A percentile compares a stretch with the other conserved stretches of the same genome.
These are phyloP conservation scores for Saccharomycopsis selenospora DNA, from an alignment of 805 yeast genomes.

Conservation along the genomic window DNA sequence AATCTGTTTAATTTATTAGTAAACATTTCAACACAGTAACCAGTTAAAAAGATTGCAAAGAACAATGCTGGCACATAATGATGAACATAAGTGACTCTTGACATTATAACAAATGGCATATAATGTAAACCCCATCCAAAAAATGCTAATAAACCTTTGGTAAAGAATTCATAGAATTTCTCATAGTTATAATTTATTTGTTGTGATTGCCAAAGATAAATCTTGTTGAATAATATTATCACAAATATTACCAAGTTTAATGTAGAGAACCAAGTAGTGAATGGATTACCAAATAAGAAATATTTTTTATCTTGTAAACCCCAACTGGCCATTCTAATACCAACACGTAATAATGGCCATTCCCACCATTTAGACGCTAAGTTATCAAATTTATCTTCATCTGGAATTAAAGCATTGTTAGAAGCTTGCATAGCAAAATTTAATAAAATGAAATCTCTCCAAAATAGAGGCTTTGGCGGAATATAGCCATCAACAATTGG, in stretches of 20 bases:
- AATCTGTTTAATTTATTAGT: conserved; percentile 20
- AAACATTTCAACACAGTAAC: conserved; percentile 46
- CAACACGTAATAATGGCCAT: conserved; percentile 67
- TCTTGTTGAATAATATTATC: conserved; percentile 27
- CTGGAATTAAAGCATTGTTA: conserved; percentile 76
- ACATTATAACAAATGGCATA: conserved; percentile 86
- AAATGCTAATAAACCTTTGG: conserved; percentile 79
- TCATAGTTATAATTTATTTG: conserved; percentile 36
- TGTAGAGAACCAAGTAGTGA: conserved; percentile 56
- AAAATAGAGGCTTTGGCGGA: conserved; percentile 47
- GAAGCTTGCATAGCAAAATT: conserved; percentile 81
- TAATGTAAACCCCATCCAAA: conserved; percentile 87
- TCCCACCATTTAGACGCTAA: conserved; percentile 76
- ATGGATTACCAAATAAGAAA: conserved; percentile 61
- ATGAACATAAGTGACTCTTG: conserved; percentile 94
- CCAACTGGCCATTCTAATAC: conserved; percentile 78
- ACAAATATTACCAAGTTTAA: conserved; percentile 36
- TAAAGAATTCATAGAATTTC: conserved; percentile 35
- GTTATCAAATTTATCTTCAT: conserved; percentile 59
- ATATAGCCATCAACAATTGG: conserved; percentile 29
- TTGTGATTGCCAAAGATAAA: conserved; percentile 65
- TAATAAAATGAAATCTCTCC: conserved; percentile 61
- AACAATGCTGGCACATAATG: conserved; percentile 94
- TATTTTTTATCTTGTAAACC: conserved; percentile 46
- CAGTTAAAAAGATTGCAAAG: conserved; percentile 79